Base-by-base conservation (phyloP, 441 rosid genomes). In the Pelargonium myrrhifolium region DNA sequence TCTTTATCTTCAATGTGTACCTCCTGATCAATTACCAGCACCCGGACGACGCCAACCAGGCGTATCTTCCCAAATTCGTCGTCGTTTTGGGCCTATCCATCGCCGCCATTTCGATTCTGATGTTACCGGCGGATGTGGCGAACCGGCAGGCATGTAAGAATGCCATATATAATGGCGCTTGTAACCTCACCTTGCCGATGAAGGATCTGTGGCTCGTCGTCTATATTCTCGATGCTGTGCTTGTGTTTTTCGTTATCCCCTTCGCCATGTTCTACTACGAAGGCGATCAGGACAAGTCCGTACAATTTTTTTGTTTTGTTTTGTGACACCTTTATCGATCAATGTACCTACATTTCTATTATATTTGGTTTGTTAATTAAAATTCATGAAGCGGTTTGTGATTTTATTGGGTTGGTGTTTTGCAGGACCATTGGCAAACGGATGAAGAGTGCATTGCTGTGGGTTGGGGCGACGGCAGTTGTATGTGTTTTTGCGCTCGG, bases 211-310 rank as follows among this genome's bases (percentile, higher is more conserved):
- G 96, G 99, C 89, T 93, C 53, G 93, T 89, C 24, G 79, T 93
- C n/a, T 93, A 93, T 74, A 91, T 93, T 24, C 58, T 87, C 6
- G 93, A 91, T 65, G 97, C 99, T 0, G 79, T 89, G 69, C 95
- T 93, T 39, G 97, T 93, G 20, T 93, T 91, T 85, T 93, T 93
- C 71, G 21, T 91, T 7, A 93, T 93, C 65, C 99, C 99, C 6
- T 93, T 93, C 59, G 96, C 99, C n/a, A 93, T 93, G 97, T 93
- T 93, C 75, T 93, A 79, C 86, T 93, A 93, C 65, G 99, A 93
- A 80, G 99, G 95, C 68, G 99, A 93, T 80, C 96, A 89, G 86
- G 99, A 93, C 80, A 93, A 89, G 99, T 92, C 28, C 53, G 96
- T n/a, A n/a, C n/a, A n/a, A n/a, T n/a, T n/a, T n/a, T n/a, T n/a